These are phyloP conservation scores for Diaporthe australafricana DNA, from an alignment of 2,329 filamentous ascomycete species.

Conservation along the genomic window DNA sequence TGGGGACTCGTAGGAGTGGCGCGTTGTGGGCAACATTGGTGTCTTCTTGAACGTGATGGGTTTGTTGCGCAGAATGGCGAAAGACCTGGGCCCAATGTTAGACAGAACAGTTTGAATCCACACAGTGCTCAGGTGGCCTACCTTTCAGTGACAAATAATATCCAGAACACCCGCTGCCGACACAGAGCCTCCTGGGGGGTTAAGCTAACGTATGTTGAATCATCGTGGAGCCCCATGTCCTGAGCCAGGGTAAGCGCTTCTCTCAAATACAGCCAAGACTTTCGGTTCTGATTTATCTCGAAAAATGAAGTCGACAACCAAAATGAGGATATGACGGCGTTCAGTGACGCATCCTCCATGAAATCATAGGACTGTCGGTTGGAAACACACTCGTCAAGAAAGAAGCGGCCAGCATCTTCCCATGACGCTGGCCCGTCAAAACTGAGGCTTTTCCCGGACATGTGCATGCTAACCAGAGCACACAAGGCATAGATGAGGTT, in stretches of 20 bases:
- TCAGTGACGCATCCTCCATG: conserved; percentile 64
- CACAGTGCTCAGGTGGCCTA: conserved; percentile 42
- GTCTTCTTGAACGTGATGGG: conserved; percentile 72
- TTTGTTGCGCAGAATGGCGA: conserved; percentile 72
- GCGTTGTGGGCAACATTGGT: conserved; percentile 64
- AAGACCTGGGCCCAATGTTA: conserved; percentile 51
- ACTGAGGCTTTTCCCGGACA: conserved; percentile 56
- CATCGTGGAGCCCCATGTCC: conserved; percentile 69
- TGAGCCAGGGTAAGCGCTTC: conserved; percentile 71
- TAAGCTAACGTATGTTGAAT: conserved; percentile 62
- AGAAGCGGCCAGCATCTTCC: conserved; percentile 64
- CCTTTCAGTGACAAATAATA: conserved; percentile 72
- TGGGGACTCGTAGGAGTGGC: conserved; percentile 62
- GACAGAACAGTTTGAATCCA: conserved; percentile 44
- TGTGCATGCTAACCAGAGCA: conserved; percentile 64
- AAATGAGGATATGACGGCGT: conserved; percentile 71
- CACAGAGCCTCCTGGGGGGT: conserved; percentile 64
- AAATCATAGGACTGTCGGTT: conserved; percentile 69
- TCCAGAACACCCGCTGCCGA: conserved; percentile 69
- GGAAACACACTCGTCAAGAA: conserved; percentile 68
- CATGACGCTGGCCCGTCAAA: conserved; percentile 54
- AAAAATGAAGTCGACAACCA: conserved; percentile 71
- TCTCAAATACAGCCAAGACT: conserved; percentile 71
- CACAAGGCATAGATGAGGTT: conserved; percentile 68
- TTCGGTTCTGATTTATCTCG: conserved; percentile 70